Base-by-base conservation (phyloP, 176 grass and related monocot genomes). In the Oropetium thomaeum region DNA sequence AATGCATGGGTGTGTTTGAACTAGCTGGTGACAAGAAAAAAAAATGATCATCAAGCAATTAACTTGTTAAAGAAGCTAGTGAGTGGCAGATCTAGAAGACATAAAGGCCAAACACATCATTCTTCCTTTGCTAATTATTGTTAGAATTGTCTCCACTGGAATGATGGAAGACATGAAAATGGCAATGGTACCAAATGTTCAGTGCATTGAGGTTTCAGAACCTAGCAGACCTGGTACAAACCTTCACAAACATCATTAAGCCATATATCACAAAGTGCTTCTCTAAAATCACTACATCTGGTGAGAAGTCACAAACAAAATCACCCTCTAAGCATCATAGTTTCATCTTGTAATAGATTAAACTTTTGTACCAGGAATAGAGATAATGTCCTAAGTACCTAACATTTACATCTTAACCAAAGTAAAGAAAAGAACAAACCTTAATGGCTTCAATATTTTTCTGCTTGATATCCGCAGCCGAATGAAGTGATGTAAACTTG, bases 381-480 rank as follows among this genome's bases (percentile, higher is more conserved):
- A 34, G 32, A 39, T 14, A 59, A 44, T 71, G 73, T 35, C 40
- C 28, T n/a, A n/a, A n/a, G 19, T 34, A 53, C 40, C 48, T 31
- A 39, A 79, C 45, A 78, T 78, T 79, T 59, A 72, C 6, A 61
- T 51, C 67, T 60, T 17, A 48, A 72, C 62, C 76, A 29, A 41
- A 37, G n/a, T n/a, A n/a, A 78, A 49, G 20, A 19, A 54, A n/a
- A 79, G 16, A 75, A 80, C 78, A 71, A 81, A 99, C 96, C 96
- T 99, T 99, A 74, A 99, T 95, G 10, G 87, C 92, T 83, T 95
- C 91, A 77, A 99, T 88, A 71, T 95, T 99, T 90, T 92, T 99
- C 79, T 90, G 92, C 65, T 86, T 99, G 76, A 99, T 99, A 85
- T 99, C 92, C 0, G 76, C 89, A 73, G 87, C 96, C 58, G 96